Percentiles rank a stretch among this genome's conserved stretches.
These are phyloP conservation scores for Coffea eugenioides DNA, from an alignment of 257 asterid genomes.

Conservation along the genomic window DNA sequence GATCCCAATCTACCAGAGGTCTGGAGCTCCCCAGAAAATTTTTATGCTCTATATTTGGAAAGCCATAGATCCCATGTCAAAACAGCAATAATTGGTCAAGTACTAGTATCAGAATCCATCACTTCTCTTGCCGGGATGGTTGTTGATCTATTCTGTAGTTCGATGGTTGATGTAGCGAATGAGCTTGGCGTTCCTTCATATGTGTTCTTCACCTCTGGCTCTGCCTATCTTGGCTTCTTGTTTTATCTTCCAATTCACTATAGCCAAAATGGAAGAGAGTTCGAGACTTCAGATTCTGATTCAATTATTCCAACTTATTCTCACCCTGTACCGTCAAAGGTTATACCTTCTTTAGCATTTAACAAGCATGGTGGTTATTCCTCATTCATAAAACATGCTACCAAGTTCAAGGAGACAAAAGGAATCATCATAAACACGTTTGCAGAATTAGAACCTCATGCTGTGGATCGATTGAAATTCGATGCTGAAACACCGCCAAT, in stretches of 20 bases:
- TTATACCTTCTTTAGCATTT: not conserved
- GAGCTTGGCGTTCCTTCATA: conserved; percentile 7
- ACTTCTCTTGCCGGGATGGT: conserved; percentile 9
- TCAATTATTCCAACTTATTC: not conserved
- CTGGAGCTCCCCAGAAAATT: not conserved
- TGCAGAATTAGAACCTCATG: not conserved
- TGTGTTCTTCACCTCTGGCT: conserved; percentile 3
- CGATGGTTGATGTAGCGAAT: conserved; percentile 17
- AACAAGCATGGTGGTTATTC: conserved; percentile 10
- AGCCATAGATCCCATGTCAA: conserved; percentile 2
- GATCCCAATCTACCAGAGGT: conserved; percentile 5
- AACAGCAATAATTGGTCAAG: not conserved
- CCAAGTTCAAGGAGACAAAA: not conserved
- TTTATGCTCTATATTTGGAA: not conserved
- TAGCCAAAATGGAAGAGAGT: not conserved
- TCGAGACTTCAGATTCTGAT: conserved; percentile 4
- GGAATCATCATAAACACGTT: too few relatives aligned
- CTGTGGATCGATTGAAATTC: not conserved
- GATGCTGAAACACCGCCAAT: not conserved
- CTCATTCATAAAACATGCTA: not conserved
- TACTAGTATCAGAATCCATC: not conserved
- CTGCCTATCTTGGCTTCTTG: conserved; percentile 15
- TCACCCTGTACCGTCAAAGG: not conserved
- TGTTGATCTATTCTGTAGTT: conserved; percentile 1
- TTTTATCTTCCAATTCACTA: conserved; percentile 13